phyloP scores from a whole-genome alignment of 306 rosid genomes.

The Fragaria vesca region DNA sequence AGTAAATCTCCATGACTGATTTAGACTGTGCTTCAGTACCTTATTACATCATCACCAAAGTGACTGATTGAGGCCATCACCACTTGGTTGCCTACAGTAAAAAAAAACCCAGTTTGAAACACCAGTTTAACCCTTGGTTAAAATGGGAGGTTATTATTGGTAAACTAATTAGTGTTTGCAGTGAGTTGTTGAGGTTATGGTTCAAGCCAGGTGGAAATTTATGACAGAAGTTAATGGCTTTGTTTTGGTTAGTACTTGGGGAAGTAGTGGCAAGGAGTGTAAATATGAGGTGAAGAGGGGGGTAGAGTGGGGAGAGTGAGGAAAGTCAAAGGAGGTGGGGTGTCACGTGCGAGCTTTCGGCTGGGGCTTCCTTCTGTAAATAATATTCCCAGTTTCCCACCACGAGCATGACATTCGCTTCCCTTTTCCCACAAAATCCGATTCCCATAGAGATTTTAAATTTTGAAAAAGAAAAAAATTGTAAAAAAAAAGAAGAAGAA shows the following conservation, averaged over 20 bases:
- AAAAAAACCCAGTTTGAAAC: neutral
- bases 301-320: neutral
- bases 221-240: neutral
- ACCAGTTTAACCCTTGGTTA: neutral
- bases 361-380: neutral
- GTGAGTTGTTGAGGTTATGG: neutral
- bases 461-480: constrained; percentile 6
- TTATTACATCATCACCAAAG: neutral
- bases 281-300: neutral
- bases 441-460: constrained; percentile 28
- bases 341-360: constrained; percentile 37
- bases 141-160: neutral
- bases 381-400: constrained; percentile 22
- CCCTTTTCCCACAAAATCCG: constrained; percentile 37
- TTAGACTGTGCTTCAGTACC: neutral
- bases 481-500: neutral
- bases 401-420: constrained; percentile 32
- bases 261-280: constrained; percentile 12
- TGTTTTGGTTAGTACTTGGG: neutral
- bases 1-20: neutral
- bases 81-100: neutral
- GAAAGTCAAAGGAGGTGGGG: constrained; percentile 12
- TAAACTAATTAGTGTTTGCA: neutral
- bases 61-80: neutral
- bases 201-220: neutral